Percentiles rank a stretch among this genome's conserved stretches.
Evolutionary conservation across 73 alveolate species (phyloP).

Genomic region (Paramecium sexaurelia): DNA sequence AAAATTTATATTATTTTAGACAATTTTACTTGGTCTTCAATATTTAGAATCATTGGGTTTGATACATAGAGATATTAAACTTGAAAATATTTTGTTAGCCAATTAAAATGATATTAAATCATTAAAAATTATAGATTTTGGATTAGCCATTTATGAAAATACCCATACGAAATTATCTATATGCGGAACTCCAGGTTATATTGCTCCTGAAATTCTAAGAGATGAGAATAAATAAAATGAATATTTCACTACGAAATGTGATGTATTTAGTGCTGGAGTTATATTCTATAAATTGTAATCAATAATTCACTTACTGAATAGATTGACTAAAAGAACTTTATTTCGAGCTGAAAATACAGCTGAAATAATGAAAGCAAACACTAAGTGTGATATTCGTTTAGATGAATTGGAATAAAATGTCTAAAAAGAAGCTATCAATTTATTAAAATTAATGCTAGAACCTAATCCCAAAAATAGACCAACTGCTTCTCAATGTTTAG

Average conservation of each 20-base stretch:
- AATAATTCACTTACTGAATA: background rate
- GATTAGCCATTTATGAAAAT: slow-evolving; percentile 70
- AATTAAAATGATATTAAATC: slow-evolving; percentile 38
- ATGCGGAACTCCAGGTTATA: slow-evolving; percentile 77
- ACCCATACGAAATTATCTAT: background rate
- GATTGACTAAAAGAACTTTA: slow-evolving; percentile 33
- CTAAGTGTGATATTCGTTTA: background rate
- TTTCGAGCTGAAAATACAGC: slow-evolving; percentile 27
- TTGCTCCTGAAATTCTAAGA: slow-evolving; percentile 71
- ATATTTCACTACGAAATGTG: slow-evolving; percentile 35
- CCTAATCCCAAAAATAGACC: slow-evolving; percentile 35
- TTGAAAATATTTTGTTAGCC: slow-evolving; percentile 66
- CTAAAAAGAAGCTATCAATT: slow-evolving; percentile 3
- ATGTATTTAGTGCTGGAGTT: slow-evolving; percentile 56
- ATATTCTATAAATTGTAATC: slow-evolving; percentile 49
- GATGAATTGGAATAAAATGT: background rate
- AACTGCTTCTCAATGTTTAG: slow-evolving; percentile 3
- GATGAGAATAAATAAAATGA: background rate
- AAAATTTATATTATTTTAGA: background rate
- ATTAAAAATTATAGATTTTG: slow-evolving; percentile 78
- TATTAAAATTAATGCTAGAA: background rate
- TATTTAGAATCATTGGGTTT: slow-evolving; percentile 62
- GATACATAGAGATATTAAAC: slow-evolving; percentile 72
- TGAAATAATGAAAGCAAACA: slow-evolving; percentile 39
- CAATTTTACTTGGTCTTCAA: slow-evolving; percentile 50